Evolutionary conservation across 306 rosid genomes (phyloP).

Genomic region (Dalbergia oliveri): DNA sequence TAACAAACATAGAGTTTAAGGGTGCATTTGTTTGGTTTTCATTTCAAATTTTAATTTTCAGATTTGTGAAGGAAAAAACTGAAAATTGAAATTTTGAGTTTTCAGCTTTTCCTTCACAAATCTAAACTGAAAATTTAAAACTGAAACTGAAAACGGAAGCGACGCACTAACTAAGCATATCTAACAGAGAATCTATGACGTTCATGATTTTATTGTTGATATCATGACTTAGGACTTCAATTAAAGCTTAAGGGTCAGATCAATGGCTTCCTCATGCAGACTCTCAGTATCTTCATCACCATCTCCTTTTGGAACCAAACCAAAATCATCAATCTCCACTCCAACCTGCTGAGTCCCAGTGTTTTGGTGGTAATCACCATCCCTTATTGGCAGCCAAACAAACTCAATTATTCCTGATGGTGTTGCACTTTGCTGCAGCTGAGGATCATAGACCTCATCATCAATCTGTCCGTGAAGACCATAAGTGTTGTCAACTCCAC

Average conservation of each 20-base stretch:
- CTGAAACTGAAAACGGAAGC: too few relatives aligned
- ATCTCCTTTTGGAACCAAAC: background rate
- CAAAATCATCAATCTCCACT: background rate
- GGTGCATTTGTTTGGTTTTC: too few relatives aligned
- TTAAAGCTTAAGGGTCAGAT: conserved; percentile 10
- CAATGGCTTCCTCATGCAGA: background rate
- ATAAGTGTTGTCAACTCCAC: too few relatives aligned
- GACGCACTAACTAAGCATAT: background rate
- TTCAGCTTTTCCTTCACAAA: too few relatives aligned
- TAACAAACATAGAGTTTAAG: background rate
- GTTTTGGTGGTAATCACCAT: too few relatives aligned
- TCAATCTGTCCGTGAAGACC: too few relatives aligned
- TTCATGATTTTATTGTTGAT: background rate
- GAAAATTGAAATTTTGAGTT: too few relatives aligned
- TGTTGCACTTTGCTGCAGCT: background rate
- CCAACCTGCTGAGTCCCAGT: background rate
- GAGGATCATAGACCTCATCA: too few relatives aligned
- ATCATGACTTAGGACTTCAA: background rate
- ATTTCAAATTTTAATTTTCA: too few relatives aligned
- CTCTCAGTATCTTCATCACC: background rate
- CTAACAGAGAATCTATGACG: background rate
- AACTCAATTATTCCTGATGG: background rate
- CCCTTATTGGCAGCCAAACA: background rate
- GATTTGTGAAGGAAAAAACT: too few relatives aligned
- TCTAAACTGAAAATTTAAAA: too few relatives aligned